Conservation (phyloP, 2,329 filamentous ascomycete species). For the Botrytis medusae region DNA sequence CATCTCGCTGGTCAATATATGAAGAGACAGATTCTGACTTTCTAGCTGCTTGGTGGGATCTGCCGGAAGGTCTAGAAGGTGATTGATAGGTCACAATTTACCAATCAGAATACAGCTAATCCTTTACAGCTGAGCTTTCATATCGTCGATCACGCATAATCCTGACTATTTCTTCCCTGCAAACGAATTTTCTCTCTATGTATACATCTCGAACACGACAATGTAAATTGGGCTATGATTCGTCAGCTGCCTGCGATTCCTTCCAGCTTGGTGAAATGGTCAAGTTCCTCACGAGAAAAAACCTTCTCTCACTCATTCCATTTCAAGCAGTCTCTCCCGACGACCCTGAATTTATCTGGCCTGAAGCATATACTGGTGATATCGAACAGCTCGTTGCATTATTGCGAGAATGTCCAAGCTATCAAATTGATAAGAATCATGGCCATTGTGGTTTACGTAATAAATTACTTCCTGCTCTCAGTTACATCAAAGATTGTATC, state of each 20-base stretch:
- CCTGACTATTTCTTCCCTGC: constrained; percentile 67
- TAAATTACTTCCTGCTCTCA: constrained; percentile 63
- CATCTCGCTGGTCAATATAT: constrained; percentile 44
- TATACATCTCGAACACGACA: constrained; percentile 68
- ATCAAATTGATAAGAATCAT: constrained; percentile 74
- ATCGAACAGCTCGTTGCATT: constrained; percentile 59
- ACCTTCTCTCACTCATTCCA: constrained; percentile 59
- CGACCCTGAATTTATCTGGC: constrained; percentile 38
- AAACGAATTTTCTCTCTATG: constrained; percentile 63
- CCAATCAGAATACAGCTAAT: constrained; percentile 22
- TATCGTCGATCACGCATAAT: constrained; percentile 65
- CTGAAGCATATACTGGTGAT: constrained; percentile 54
- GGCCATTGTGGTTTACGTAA: constrained; percentile 70
- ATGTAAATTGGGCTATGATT: constrained; percentile 74
- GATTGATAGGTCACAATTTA: constrained; percentile 3
- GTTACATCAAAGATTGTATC: constrained; percentile 60
- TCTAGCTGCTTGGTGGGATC: constrained; percentile 65
- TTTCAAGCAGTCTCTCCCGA: constrained; percentile 51
- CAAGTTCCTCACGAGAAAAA: constrained; percentile 64
- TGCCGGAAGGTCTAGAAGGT: constrained; percentile 69
- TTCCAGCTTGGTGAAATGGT: constrained; percentile 79
- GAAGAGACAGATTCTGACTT: constrained; percentile 40
- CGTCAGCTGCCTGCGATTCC: constrained; percentile 69
- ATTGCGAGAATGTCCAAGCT: constrained; percentile 65
- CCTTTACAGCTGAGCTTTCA: constrained; percentile 59